phyloP scores from a whole-genome alignment of 2,329 filamentous ascomycete genomes.

The Xylariaceae sp. region DNA sequence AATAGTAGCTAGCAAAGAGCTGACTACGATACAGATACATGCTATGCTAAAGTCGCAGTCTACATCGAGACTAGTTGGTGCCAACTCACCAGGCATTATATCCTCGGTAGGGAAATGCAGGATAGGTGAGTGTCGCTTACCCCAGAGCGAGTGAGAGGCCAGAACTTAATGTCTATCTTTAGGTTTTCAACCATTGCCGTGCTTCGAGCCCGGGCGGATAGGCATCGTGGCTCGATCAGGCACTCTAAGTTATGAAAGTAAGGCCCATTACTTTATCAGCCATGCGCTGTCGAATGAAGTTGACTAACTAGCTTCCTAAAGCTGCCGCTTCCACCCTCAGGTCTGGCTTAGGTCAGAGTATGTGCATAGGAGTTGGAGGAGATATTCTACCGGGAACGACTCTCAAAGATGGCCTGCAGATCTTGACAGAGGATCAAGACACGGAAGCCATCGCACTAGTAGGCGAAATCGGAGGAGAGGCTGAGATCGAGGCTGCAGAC shows the following conservation, averaged over 20 bases:
- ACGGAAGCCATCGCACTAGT: conserved; percentile 76
- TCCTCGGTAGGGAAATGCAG: conserved; percentile 70
- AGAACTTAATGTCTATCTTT: not conserved
- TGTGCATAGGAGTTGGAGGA: conserved; percentile 77
- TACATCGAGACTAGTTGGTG: conserved; percentile 72
- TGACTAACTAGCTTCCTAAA: conserved; percentile 30
- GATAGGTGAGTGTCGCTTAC: conserved; percentile 34
- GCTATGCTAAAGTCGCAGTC: conserved; percentile 73
- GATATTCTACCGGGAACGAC: conserved; percentile 77
- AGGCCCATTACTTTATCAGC: not conserved
- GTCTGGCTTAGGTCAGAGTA: conserved; percentile 73
- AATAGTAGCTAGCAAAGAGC: conserved; percentile 11
- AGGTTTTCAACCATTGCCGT: conserved; percentile 79
- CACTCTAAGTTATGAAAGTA: conserved; percentile 73
- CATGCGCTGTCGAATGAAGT: not conserved
- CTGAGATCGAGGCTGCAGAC: conserved; percentile 74
- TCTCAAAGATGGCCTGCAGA: conserved; percentile 72
- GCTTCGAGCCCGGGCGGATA: conserved; percentile 71
- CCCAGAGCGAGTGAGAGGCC: not conserved
- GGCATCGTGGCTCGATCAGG: conserved; percentile 78
- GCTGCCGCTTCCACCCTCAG: conserved; percentile 74
- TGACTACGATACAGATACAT: conserved; percentile 60
- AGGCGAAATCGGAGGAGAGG: conserved; percentile 74
- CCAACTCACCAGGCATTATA: conserved; percentile 78
- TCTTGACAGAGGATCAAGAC: conserved; percentile 70